A percentile compares a stretch with the other conserved stretches of the same genome.
phyloP scores from a whole-genome alignment of 2,329 filamentous ascomycete genomes.

The Arthrobotrys iridis region DNA sequence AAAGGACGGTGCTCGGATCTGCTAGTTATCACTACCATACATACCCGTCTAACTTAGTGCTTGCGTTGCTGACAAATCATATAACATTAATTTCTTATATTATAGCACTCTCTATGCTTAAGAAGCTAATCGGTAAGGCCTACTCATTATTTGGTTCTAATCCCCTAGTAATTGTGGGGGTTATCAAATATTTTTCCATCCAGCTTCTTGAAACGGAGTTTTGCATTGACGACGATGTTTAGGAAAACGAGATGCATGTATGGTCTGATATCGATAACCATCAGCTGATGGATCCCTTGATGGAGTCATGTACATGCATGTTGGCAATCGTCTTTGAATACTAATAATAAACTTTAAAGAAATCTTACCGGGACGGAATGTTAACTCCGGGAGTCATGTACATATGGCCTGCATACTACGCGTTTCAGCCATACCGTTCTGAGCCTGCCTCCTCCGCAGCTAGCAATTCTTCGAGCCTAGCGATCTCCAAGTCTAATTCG shows the following conservation, averaged over 20 bases:
- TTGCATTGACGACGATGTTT: constrained; percentile 13
- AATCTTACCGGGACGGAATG: neutral
- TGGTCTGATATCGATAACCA: constrained; percentile 17
- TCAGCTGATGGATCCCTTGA: constrained; percentile 8
- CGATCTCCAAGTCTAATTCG: constrained; percentile 11
- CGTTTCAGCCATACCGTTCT: constrained; percentile 2
- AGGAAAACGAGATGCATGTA: constrained; percentile 13
- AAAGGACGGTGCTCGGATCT: too few species aligned
- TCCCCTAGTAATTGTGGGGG: neutral
- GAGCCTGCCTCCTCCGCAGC: neutral
- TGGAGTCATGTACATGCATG: neutral
- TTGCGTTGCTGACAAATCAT: constrained; percentile 48
- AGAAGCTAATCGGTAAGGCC: neutral
- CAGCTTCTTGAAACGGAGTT: constrained; percentile 1
- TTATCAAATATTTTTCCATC: constrained; percentile 11
- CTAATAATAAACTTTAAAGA: constrained; percentile 9
- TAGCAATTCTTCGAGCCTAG: neutral
- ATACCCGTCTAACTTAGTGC: neutral
- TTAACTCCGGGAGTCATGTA: constrained; percentile 9
- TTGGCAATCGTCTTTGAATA: neutral
- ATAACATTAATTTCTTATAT: constrained; percentile 15
- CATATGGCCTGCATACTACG: constrained; percentile 17
- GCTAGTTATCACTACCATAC: neutral
- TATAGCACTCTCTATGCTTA: neutral
- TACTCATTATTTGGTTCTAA: neutral